phyloP scores from a whole-genome alignment of 2,329 filamentous ascomycete genomes.

The Aspergillus alliaceus region DNA sequence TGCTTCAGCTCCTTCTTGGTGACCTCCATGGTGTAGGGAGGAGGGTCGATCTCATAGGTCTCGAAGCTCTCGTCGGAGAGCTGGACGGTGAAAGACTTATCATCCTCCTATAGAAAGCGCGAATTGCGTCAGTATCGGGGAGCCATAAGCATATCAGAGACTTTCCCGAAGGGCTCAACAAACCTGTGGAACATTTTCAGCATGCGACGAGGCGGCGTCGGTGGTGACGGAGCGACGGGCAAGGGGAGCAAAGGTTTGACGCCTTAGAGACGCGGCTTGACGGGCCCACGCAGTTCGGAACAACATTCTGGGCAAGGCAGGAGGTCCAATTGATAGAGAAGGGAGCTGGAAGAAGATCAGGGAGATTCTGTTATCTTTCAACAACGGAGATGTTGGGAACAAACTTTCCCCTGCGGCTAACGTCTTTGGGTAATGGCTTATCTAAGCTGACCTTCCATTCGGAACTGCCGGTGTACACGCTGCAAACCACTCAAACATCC shows the following conservation, averaged over 20 bases:
- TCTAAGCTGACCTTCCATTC: slow-evolving; percentile 20
- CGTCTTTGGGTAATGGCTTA: slow-evolving; percentile 21
- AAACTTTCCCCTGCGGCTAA: slow-evolving; percentile 36
- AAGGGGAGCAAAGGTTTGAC: slow-evolving; percentile 46
- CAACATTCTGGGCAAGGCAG: slow-evolving; percentile 58
- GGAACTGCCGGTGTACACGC: slow-evolving; percentile 30
- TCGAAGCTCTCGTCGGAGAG: slow-evolving; percentile 99
- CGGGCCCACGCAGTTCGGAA: slow-evolving; percentile 67
- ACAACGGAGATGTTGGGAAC: slow-evolving; percentile 33
- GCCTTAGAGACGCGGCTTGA: slow-evolving; percentile 58
- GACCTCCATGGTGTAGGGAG: slow-evolving; percentile 84
- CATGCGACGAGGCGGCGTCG: slow-evolving; percentile 87
- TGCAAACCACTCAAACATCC: slow-evolving; percentile 32
- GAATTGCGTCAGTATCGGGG: slow-evolving; percentile 22
- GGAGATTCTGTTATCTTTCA: slow-evolving; percentile 33
- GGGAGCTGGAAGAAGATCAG: slow-evolving; percentile 13
- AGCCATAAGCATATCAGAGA: slow-evolving; percentile 1
- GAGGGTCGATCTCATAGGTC: slow-evolving; percentile 97
- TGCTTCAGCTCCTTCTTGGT: slow-evolving; percentile 98
- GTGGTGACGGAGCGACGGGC: slow-evolving; percentile 82
- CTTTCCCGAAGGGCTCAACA: slow-evolving; percentile 41
- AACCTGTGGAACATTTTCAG: slow-evolving; percentile 75
- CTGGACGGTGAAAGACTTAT: slow-evolving; percentile 86
- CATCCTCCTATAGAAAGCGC: slow-evolving; percentile 68
- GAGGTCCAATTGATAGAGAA: slow-evolving; percentile 30